Evolutionary conservation across 2,329 filamentous ascomycete genomes (phyloP).

Genomic region (Penicillium hordei): DNA sequence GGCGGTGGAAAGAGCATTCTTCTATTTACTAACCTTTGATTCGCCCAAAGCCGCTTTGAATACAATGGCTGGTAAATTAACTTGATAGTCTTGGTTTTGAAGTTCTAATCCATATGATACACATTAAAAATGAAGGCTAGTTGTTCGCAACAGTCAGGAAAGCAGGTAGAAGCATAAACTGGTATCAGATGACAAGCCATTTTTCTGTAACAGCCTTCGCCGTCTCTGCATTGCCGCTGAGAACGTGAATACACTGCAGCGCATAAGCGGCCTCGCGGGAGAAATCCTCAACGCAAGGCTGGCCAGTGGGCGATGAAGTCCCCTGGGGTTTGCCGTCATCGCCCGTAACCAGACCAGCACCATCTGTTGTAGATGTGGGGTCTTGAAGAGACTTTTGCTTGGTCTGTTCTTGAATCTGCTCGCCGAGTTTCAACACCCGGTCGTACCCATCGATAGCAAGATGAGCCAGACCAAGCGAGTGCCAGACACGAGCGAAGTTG

Average conservation of each 20-base stretch:
- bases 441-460: constrained; percentile 73
- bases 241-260: constrained; percentile 65
- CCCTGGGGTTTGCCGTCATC: constrained; percentile 10
- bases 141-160: not conserved
- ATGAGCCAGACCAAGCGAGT: constrained; percentile 70
- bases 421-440: constrained; percentile 53
- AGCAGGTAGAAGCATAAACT: not conserved
- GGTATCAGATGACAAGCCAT: constrained; percentile 55
- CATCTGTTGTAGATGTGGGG: constrained; percentile 44
- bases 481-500: constrained; percentile 75
- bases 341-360: constrained; percentile 33
- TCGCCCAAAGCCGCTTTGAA: no score
- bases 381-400: constrained; percentile 12
- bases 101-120: not conserved
- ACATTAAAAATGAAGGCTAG: not conserved
- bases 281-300: constrained; percentile 56
- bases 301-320: constrained; percentile 6
- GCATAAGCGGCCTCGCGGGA: constrained; percentile 72
- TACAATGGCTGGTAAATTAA: no score
- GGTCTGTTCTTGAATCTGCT: constrained; percentile 44
- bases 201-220: constrained; percentile 62
- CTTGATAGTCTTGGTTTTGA: not conserved
- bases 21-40: no score
- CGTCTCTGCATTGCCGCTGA: constrained; percentile 61
- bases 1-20: no score